Base-by-base conservation (phyloP, 768 basidiomycete species). In the Suillus weaverae region DNA sequence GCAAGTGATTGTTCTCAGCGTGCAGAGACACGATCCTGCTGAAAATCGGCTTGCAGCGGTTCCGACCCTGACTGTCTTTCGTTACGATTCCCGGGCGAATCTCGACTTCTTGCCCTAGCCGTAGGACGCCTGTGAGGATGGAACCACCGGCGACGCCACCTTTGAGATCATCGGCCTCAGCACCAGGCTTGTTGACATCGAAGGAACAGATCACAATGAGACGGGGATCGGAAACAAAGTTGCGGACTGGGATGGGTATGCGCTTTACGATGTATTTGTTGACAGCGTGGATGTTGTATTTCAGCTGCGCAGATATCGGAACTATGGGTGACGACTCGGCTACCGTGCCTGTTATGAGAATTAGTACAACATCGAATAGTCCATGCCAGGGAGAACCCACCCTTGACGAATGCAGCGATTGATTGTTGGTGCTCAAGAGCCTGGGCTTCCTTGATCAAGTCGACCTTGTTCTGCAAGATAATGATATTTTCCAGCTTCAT, bases 261-360 rank as follows among this genome's bases (percentile, higher is more conserved):
- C 92, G 88, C 77, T 94, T 96, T 69, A 94, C 94, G 76, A 99
- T 97, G 81, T 98, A 98, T 72, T 98, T 95, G 80, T 97, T 97
- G 59, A 99, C 95, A 18, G 97, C 97, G 75, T 98, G 96, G 73
- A 99, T 98, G 82, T 99, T 99, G 84, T 98, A 99, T 78, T 94
- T 95, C 65, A 99, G 83, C 78, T 99, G 97, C 5, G 97, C 97
- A 43, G 97, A 99, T 76, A 99, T 98, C 67, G 97, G 97, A 54
- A 99, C 94, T 93, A 99, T 98, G 57, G 97, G 97, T 5, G 97
- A 97, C 32, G 91, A 87, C 80, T 97, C 94, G 63, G 97, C 97
- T 64, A 98, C 95, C 33, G 97, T 99, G 60, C 96, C 97, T 96
- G 48, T 26, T 64, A 14, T 32, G 14, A 3, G 53, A 50, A 41